Conservation (phyloP, 2,329 filamentous ascomycete species). For the Colletotrichum horii region DNA sequence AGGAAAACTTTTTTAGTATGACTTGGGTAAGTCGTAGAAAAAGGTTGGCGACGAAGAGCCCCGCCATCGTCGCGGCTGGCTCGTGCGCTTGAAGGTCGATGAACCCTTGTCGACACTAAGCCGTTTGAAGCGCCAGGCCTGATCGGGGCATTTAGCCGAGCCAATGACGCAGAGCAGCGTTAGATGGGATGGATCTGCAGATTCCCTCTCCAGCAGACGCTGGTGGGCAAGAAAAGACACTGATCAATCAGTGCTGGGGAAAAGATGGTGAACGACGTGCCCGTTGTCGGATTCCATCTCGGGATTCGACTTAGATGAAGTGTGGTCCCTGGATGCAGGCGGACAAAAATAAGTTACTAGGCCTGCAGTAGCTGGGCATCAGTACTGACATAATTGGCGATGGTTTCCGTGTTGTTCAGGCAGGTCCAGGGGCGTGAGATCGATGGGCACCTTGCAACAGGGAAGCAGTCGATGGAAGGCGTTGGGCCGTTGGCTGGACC, state of each 20-base stretch:
- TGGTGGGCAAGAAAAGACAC: background rate
- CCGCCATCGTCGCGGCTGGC: background rate
- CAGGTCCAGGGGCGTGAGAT: background rate
- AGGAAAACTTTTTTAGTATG: background rate
- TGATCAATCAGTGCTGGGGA: background rate
- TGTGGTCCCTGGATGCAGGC: background rate
- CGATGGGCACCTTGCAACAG: background rate
- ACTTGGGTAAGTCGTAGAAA: background rate
- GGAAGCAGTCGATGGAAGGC: background rate
- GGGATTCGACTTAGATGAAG: background rate
- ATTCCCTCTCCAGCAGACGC: background rate
- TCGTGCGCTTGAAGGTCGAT: background rate
- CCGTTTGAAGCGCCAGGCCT: background rate
- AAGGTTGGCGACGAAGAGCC: slow-evolving; percentile 14
- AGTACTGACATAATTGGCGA: background rate
- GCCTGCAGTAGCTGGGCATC: background rate
- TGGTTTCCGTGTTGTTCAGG: background rate
- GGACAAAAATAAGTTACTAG: background rate
- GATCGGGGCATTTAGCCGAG: background rate
- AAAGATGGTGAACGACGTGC: background rate
- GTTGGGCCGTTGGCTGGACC: background rate
- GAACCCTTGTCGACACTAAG: background rate
- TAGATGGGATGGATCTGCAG: background rate
- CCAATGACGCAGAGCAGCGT: slow-evolving; percentile 5
- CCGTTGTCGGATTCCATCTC: background rate